Evolutionary conservation across 345 rosid genomes (phyloP).

Genomic region (Ceriops tagal): DNA sequence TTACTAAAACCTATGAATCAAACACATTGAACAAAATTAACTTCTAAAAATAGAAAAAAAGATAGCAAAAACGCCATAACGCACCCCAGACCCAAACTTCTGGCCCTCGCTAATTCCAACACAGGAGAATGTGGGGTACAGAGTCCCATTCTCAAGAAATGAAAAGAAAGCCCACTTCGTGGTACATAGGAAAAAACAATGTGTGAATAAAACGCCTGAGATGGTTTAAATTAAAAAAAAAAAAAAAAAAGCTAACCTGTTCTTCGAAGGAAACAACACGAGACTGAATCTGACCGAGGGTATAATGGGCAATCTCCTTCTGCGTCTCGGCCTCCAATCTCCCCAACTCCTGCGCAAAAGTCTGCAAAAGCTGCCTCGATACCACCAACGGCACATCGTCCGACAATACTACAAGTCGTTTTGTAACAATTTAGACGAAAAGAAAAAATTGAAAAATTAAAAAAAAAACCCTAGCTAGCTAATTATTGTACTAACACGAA

Average conservation of each 20-base stretch:
- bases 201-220: not conserved
- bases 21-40: constrained; percentile 1
- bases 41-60: not conserved
- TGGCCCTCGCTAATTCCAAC: not conserved
- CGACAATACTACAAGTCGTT: constrained; percentile 61
- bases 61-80: not conserved
- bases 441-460: not conserved
- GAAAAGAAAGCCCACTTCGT: no score
- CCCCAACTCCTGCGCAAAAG: constrained; percentile 79
- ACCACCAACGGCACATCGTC: constrained; percentile 91
- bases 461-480: constrained; percentile 10
- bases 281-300: constrained; percentile 93
- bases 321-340: constrained; percentile 72
- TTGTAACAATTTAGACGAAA: not conserved
- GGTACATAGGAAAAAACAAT: no score
- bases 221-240: no score
- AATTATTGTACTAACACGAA: not conserved
- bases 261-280: constrained; percentile 97
- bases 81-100: no score
- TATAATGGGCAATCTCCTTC: constrained; percentile 84
- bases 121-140: not conserved
- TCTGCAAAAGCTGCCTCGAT: constrained; percentile 90
- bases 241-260: constrained; percentile 50
- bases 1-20: constrained; percentile 58
- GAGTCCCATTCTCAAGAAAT: no score